Percentiles rank a stretch among this genome's conserved stretches.
These are phyloP conservation scores for Suhomyces ambrosiae DNA, from an alignment of 1,139 yeast genomes.

Conservation along the genomic window DNA sequence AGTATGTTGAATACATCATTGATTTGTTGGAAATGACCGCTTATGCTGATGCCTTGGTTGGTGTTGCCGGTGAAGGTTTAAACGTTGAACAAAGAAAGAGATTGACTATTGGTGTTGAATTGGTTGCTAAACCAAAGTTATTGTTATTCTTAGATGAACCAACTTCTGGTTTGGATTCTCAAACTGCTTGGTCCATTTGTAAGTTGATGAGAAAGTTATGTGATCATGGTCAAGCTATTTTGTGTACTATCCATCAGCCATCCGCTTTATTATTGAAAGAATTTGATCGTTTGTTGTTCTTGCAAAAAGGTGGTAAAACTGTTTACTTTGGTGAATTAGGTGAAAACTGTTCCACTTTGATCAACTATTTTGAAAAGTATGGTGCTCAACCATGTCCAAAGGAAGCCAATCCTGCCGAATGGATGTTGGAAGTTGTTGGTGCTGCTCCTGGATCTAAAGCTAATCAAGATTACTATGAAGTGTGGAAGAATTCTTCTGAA, in stretches of 20 bases:
- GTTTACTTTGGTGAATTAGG: conserved; percentile 85
- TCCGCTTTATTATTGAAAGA: conserved; percentile 54
- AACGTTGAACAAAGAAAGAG: conserved; percentile 43
- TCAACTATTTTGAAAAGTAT: conserved; percentile 58
- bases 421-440: conserved; percentile 57
- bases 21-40: conserved; percentile 39
- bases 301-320: conserved; percentile 60
- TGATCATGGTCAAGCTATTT: conserved; percentile 45
- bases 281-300: conserved; percentile 61
- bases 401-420: conserved; percentile 57
- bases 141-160: conserved; percentile 52
- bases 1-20: conserved; percentile 39
- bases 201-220: conserved; percentile 45
- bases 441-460: conserved; percentile 37
- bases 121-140: conserved; percentile 42
- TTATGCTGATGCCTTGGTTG: conserved; percentile 42
- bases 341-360: conserved; percentile 49
- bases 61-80: conserved; percentile 44
- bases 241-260: conserved; percentile 49
- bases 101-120: conserved; percentile 43
- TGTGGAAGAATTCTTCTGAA: conserved; percentile 36
- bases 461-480: conserved; percentile 36
- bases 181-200: conserved; percentile 49
- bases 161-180: conserved; percentile 46
- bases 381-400: conserved; percentile 50